Conservation (phyloP, 441 rosid genomes). For the Jatropha podagrica region DNA sequence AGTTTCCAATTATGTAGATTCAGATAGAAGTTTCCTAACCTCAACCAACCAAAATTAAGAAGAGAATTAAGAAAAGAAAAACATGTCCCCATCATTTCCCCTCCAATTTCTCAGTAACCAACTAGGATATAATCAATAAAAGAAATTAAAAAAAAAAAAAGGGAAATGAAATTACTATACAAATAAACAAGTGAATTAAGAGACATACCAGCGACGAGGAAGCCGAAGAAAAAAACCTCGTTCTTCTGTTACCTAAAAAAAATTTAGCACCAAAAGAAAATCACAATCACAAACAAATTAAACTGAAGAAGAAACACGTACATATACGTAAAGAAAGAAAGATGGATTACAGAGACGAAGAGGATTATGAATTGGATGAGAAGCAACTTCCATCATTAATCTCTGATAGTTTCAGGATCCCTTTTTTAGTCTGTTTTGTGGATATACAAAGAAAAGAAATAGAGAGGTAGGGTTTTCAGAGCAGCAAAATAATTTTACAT, state of each 20-base stretch:
- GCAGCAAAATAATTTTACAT: too few relatives aligned
- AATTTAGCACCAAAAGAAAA: neutral
- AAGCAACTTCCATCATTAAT: conserved; percentile 51
- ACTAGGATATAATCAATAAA: neutral
- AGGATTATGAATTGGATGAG: conserved; percentile 30
- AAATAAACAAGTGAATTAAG: neutral
- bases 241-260: conserved; percentile 30
- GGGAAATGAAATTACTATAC: neutral
- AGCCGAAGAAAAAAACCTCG: conserved; percentile 26
- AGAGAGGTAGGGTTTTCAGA: neutral
- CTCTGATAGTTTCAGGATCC: too few relatives aligned
- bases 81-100: neutral
- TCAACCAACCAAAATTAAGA: neutral
- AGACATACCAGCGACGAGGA: conserved; percentile 40
- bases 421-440: neutral
- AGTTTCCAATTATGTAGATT: too few relatives aligned
- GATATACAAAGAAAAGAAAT: neutral
- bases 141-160: neutral
- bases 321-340: neutral
- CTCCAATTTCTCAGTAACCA: neutral
- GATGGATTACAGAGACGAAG: conserved; percentile 31
- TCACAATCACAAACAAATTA: neutral
- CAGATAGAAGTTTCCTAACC: neutral
- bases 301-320: neutral
- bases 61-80: neutral